Evolutionary conservation across 805 yeast genomes (phyloP).

Genomic region (Schizosaccharomyces cryophilus): DNA sequence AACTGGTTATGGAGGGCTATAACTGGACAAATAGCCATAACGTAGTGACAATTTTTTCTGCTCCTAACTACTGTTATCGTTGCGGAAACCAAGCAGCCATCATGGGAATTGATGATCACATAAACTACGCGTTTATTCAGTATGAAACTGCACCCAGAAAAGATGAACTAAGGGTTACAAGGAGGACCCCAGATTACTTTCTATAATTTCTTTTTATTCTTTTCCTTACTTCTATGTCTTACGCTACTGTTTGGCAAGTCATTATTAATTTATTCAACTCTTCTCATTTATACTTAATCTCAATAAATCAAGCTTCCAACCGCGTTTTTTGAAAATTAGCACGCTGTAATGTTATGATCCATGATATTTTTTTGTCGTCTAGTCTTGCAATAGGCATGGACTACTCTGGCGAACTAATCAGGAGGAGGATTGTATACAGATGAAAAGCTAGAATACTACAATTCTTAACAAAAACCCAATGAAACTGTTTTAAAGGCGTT

Average conservation of each 20-base stretch:
- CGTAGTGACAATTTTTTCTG: slow-evolving; percentile 89
- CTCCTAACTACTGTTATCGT: slow-evolving; percentile 89
- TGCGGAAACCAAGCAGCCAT: slow-evolving; percentile 94
- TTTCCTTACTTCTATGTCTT: neutral
- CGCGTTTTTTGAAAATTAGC: too few species aligned
- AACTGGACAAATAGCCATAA: slow-evolving; percentile 73
- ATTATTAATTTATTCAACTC: too few species aligned
- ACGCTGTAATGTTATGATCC: too few species aligned
- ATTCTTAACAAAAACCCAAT: too few species aligned
- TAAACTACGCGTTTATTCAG: slow-evolving; percentile 26
- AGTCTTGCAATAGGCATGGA: too few species aligned
- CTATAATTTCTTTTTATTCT: neutral
- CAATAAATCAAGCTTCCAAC: too few species aligned
- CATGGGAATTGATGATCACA: slow-evolving; percentile 45
- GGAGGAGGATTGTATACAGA: too few species aligned
- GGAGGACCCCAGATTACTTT: slow-evolving; percentile 57
- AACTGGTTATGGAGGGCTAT: slow-evolving; percentile 90
- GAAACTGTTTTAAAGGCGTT: too few species aligned
- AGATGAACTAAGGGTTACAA: slow-evolving; percentile 88
- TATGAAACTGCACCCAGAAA: slow-evolving; percentile 93
- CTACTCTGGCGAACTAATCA: too few species aligned
- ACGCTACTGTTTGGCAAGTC: neutral
- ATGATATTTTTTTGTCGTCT: too few species aligned
- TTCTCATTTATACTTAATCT: too few species aligned
- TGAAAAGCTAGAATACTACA: too few species aligned